phyloP scores from a whole-genome alignment of 1,284 basidiomycete species.

The Leccinum fallax region DNA sequence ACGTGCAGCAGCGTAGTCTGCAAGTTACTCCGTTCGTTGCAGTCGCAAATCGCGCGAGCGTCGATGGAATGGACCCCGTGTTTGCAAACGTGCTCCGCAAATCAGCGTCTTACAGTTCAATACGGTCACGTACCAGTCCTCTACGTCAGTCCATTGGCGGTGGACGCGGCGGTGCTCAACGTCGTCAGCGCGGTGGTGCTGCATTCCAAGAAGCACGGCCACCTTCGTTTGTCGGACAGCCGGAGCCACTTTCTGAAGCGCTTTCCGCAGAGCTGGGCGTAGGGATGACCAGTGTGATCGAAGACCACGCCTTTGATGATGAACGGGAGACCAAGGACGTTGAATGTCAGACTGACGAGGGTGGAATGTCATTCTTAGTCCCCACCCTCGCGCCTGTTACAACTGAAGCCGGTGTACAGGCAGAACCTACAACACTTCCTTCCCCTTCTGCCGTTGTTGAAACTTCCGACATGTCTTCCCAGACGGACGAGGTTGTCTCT shows the following conservation, averaged over 20 bases:
- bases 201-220: slow-evolving; percentile 68
- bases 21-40: slow-evolving; percentile 42
- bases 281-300: slow-evolving; percentile 48
- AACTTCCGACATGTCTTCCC: slow-evolving; percentile 48
- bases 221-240: slow-evolving; percentile 65
- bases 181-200: slow-evolving; percentile 60
- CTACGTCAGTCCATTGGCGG: slow-evolving; percentile 54
- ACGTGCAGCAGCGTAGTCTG: slow-evolving; percentile 38
- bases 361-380: slow-evolving; percentile 31
- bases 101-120: slow-evolving; percentile 55
- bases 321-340: slow-evolving; percentile 64
- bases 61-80: slow-evolving; percentile 83
- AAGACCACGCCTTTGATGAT: slow-evolving; percentile 43
- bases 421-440: slow-evolving; percentile 26
- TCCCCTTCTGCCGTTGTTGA: slow-evolving; percentile 17
- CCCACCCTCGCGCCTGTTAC: slow-evolving; percentile 36
- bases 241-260: slow-evolving; percentile 58
- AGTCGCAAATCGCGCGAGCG: slow-evolving; percentile 60
- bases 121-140: slow-evolving; percentile 53
- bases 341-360: slow-evolving; percentile 60
- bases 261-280: slow-evolving; percentile 58
- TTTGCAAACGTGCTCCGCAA: slow-evolving; percentile 77
- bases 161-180: slow-evolving; percentile 51
- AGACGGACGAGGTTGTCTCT: slow-evolving; percentile 48
- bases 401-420: slow-evolving; percentile 37